Evolutionary conservation across 495 filamentous ascomycete genomes (phyloP).

Genomic region (Aspergillus baeticus): DNA sequence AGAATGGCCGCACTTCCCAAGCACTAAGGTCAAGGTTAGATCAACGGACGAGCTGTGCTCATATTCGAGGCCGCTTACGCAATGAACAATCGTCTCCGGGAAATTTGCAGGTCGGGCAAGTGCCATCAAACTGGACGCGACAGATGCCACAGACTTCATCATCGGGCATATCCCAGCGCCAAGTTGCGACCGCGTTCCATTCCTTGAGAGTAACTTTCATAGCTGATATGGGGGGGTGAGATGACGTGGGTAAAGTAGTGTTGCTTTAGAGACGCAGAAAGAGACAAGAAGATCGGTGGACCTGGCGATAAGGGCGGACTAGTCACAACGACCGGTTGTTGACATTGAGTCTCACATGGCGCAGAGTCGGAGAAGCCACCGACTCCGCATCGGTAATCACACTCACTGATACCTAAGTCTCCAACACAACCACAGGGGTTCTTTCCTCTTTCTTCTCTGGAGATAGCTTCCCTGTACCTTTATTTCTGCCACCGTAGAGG

Average conservation of each 20-base stretch:
- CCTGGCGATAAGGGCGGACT: constrained; percentile 11
- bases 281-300: constrained; percentile 18
- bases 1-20: constrained; percentile 93
- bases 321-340: constrained; percentile 4
- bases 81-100: constrained; percentile 94
- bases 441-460: constrained; percentile 2
- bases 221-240: constrained; percentile 5
- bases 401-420: constrained; percentile 14
- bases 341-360: constrained; percentile 28
- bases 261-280: not conserved
- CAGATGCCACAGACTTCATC: constrained; percentile 99
- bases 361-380: constrained; percentile 6
- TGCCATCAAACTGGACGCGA: constrained; percentile 95
- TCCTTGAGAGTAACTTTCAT: constrained; percentile 92
- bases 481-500: constrained; percentile 9
- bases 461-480: not conserved
- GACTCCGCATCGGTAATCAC: constrained; percentile 19
- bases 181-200: constrained; percentile 92
- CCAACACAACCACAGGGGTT: constrained; percentile 3
- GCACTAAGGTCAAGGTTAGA: constrained; percentile 54
- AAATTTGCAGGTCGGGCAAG: constrained; percentile 96
- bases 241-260: constrained; percentile 1
- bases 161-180: constrained; percentile 96
- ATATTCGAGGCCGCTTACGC: constrained; percentile 50
- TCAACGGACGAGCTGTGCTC: not conserved